Evolutionary conservation across 345 rosid species (phyloP), one percentile per base, ranked within the genome.

Genomic region (Corchorus olitorius): DNA sequence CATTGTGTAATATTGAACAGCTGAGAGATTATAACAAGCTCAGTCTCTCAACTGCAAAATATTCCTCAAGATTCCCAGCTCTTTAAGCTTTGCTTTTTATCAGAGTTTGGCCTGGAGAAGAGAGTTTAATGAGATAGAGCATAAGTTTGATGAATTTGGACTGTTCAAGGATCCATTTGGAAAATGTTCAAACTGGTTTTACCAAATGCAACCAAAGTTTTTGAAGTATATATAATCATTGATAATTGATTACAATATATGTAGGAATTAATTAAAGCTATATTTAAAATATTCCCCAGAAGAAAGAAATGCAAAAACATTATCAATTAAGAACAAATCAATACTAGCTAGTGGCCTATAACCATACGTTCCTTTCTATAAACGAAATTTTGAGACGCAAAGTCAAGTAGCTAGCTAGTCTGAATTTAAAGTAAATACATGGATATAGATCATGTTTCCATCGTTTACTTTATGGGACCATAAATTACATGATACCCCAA

Each of bases 1-100:
- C 90, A 87, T 87, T 41, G 62, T 20, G 6, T 19, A 37, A 20
- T 15, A 1, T 16, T 15, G 46, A 19, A 46, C 52, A 56, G 14
- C 15, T 16, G 59, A 39, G n/a, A 8, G 68, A 17, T 39, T 9
- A 17, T 39, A 4, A 39, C 50, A 43, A 65, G 7, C 79, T 43
- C 39, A 49, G 49, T 15, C 27, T 62, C 4, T 54, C 27, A 66
- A 41, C 64, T 33, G n/a, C n/a, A 35, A 64, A 4, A 59, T n/a
- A n/a, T n/a, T 16, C 46, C 43, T 65, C 50, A 17, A 20, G 14
- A 65, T 39, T 39, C 43, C 43, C 43, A 39, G 43, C 1, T 39
- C 43, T 39, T 39, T 39, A 39, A 39, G 4, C 43, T 39, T 39
- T 34, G 8, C 68, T 64, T 64, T 27, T 27, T 27, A 27, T 27